phyloP scores from a whole-genome alignment of 257 asterid genomes.

The Solanum ossicruentum region DNA sequence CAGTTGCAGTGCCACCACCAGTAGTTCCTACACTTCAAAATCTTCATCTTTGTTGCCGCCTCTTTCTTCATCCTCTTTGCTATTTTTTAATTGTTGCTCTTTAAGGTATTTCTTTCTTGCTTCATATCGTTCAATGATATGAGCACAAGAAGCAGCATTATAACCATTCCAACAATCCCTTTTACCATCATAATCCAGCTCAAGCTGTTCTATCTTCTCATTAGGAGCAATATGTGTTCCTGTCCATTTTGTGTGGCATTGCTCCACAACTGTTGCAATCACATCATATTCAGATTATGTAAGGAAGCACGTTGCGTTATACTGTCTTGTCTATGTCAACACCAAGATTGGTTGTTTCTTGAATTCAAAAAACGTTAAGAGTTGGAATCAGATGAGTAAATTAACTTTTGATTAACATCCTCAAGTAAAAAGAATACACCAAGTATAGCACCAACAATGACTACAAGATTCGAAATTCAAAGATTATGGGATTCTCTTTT shows the following conservation, averaged over 20 bases:
- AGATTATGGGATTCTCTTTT: background rate
- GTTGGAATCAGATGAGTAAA: background rate
- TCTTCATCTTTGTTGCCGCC: no score
- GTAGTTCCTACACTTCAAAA: no score
- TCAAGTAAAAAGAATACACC: background rate
- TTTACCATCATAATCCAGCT: constrained; percentile 92
- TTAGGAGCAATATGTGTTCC: constrained; percentile 61
- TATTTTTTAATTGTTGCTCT: no score
- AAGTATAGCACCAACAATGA: background rate
- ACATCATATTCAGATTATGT: background rate
- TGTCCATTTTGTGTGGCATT: constrained; percentile 71
- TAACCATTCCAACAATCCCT: constrained; percentile 95
- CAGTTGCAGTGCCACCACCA: no score
- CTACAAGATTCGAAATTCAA: background rate
- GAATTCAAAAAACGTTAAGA: background rate
- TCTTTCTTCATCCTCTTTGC: no score
- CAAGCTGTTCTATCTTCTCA: constrained; percentile 84
- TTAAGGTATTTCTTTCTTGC: background rate
- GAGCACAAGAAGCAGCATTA: constrained; percentile 71
- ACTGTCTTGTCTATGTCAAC: background rate
- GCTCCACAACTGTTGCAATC: constrained; percentile 74
- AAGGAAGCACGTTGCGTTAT: background rate
- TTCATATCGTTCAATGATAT: constrained; percentile 67
- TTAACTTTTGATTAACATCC: background rate
- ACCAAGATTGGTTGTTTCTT: no score